Base-by-base conservation (phyloP, 1,284 basidiomycete genomes). In the Apiotrichum siamense region DNA sequence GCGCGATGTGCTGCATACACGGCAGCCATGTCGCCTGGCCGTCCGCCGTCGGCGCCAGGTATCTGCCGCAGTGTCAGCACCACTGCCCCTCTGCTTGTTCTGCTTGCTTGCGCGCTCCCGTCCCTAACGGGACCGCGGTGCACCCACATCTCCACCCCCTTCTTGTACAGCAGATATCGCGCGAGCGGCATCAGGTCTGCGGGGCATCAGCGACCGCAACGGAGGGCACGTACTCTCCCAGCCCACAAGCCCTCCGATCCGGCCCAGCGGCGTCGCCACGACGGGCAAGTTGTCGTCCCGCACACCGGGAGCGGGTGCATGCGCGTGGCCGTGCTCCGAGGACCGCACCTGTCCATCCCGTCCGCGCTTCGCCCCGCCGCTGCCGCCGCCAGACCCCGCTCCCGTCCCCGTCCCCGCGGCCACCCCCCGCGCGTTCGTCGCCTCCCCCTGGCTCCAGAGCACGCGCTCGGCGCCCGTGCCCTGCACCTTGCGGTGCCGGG, bases 1-100 rank as follows among this genome's bases (percentile, higher is more conserved):
- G 74, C 1, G 85, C 85, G 45, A 88, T 84, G 63, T 86, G 84
- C 45, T 77, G 70, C 83, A 87, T 86, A 1, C 81, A 79, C 49
- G 77, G 75, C 54, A 79, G 76, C 85, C 85, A 87, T 1, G 74
- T 77, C 1, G 79, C 78, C 12, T 86, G 76, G 3, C 78, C 76
- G 62, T 88, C 86, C 24, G 86, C 85, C 2, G 68, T 70, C 10
- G 68, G 68, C 10, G 66, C 68, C 33, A 63, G 61, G 49, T 70
- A 85, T 25, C 63, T 65, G 50, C 61, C 33, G n/a, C n/a, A n/a
- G n/a, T n/a, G 39, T 37, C 20, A 51, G 37, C 17, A 25, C n/a
- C n/a, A n/a, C n/a, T n/a, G n/a, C n/a, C n/a, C n/a, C n/a, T n/a
- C n/a, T n/a, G n/a, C n/a, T n/a, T n/a, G n/a, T n/a, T n/a, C n/a